Conservation (phyloP, 192 early-diverging fungal species). For the Entomortierella lignicola region DNA sequence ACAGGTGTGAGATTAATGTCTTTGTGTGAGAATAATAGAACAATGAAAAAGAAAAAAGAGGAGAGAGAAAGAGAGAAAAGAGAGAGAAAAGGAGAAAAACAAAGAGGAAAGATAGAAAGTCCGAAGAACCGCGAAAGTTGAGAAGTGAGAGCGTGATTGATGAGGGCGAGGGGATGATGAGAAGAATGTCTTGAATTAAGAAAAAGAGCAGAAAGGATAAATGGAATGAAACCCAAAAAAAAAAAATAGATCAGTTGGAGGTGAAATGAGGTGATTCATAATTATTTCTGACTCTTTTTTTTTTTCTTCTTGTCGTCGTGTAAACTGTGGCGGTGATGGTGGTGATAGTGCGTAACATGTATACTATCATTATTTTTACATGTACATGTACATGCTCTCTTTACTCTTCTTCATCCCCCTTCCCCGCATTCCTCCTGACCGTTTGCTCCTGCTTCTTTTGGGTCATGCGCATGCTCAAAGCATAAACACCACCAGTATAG, state of each 20-base stretch:
- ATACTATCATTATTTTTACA: no score
- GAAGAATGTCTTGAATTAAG: not conserved
- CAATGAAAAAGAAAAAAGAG: not conserved
- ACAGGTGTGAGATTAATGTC: no score
- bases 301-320: no score
- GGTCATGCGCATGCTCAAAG: not conserved
- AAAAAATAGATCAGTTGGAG: slow-evolving; percentile 2
- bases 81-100: slow-evolving; percentile 3
- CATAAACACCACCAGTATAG: no score
- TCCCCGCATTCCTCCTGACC: not conserved
- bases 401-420: no score
- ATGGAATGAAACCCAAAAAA: no score
- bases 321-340: no score
- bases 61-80: not conserved
- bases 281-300: no score
- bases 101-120: not conserved
- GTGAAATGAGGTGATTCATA: no score
- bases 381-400: no score
- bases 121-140: not conserved
- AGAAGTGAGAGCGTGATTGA: not conserved
- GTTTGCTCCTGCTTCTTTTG: not conserved
- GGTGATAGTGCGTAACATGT: no score
- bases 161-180: not conserved
- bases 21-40: not conserved
- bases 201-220: slow-evolving; percentile 4